A percentile compares a stretch with the other conserved stretches of the same genome.
Evolutionary conservation across 202 grass and related monocot species (phyloP).

Genomic region (Musa balbisiana): DNA sequence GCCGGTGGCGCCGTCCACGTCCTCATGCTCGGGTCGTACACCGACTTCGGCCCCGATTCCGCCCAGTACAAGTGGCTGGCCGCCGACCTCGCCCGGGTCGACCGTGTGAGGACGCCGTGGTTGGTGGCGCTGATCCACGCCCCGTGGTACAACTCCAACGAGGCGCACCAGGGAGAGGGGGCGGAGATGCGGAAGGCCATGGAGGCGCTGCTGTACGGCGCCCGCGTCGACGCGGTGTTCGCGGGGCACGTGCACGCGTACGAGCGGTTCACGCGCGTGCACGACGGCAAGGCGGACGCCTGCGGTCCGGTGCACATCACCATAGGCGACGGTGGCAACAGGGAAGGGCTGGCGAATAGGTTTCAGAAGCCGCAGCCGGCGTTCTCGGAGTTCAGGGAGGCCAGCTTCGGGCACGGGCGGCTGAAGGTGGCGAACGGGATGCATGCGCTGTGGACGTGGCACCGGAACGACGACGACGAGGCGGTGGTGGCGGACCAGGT

Average conservation of each 20-base stretch:
- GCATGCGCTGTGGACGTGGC: conserved; percentile 62
- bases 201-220: conserved; percentile 44
- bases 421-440: conserved; percentile 58
- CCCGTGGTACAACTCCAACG: conserved; percentile 70
- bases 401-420: conserved; percentile 80
- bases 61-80: conserved; percentile 49
- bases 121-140: conserved; percentile 63
- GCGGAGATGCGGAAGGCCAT: conserved; percentile 50
- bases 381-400: conserved; percentile 49
- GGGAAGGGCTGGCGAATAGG: not conserved
- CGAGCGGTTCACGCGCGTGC: conserved; percentile 39
- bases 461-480: conserved; percentile 59
- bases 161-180: conserved; percentile 53
- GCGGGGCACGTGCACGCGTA: conserved; percentile 70
- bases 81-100: conserved; percentile 36
- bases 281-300: not conserved
- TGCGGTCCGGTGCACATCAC: conserved; percentile 12
- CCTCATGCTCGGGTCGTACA: conserved; percentile 61
- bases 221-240: conserved; percentile 56
- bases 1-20: conserved; percentile 50
- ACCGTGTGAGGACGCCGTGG: conserved; percentile 32
- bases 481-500: conserved; percentile 4
- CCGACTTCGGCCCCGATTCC: conserved; percentile 19
- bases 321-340: conserved; percentile 9
- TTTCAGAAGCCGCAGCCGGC: not conserved